phyloP scores from a whole-genome alignment of 257 asterid species.

The Rubia yunnanensis region DNA sequence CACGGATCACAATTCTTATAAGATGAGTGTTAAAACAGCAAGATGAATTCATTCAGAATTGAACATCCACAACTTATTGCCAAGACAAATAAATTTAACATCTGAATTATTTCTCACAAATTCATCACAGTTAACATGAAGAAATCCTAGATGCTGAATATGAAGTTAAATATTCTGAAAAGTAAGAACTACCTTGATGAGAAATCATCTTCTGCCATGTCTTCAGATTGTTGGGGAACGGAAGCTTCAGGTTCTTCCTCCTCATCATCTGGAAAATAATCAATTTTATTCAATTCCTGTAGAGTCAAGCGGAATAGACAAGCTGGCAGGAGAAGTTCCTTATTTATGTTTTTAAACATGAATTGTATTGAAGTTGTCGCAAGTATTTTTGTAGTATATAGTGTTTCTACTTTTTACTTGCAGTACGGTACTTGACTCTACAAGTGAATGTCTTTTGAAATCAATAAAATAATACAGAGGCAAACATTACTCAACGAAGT shows the following conservation, averaged over 20 bases:
- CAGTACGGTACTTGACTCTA: not conserved
- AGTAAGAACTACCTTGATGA: conserved; percentile 60
- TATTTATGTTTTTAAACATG: not conserved
- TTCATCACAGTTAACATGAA: conserved; percentile 1
- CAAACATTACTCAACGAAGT: not conserved
- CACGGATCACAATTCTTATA: not conserved
- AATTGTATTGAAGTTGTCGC: too few relatives aligned
- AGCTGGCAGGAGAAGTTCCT: not conserved
- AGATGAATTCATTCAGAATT: not conserved
- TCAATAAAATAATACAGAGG: not conserved
- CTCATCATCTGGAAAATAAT: conserved; percentile 45
- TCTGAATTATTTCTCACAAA: not conserved
- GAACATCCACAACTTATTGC: not conserved
- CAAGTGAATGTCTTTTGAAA: too few relatives aligned
- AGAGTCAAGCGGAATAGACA: not conserved
- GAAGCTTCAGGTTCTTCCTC: conserved; percentile 71
- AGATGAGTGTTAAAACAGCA: not conserved
- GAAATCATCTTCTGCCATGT: conserved; percentile 56
- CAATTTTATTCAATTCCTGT: conserved; percentile 13
- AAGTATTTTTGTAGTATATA: not conserved
- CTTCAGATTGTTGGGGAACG: conserved; percentile 53
- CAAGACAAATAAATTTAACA: not conserved
- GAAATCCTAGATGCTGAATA: conserved; percentile 12
- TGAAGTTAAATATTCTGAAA: conserved; percentile 3
- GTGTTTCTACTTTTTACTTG: not conserved